Conservation (phyloP, 192 early-diverging fungal species). For the Geranomyces michiganensis region DNA sequence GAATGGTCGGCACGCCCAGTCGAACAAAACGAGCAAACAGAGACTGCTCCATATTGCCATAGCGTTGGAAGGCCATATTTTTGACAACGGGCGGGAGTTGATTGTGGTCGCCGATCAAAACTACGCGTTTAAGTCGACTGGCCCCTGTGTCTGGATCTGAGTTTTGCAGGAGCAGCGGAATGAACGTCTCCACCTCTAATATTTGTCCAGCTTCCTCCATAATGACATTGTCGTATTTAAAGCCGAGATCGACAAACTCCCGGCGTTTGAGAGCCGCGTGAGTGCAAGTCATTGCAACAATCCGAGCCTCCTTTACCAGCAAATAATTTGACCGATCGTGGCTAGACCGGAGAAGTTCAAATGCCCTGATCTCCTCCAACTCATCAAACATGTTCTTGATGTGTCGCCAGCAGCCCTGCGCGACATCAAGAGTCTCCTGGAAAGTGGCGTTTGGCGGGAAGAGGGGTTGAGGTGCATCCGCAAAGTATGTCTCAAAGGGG, state of each 20-base stretch:
- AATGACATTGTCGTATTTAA: constrained; percentile 93
- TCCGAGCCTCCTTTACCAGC: constrained; percentile 92
- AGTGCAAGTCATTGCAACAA: constrained; percentile 97
- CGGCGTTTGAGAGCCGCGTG: constrained; percentile 89
- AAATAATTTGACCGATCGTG: constrained; percentile 88
- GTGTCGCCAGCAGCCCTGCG: constrained; percentile 80
- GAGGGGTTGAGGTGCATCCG: constrained; percentile 69
- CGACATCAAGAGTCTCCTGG: constrained; percentile 63
- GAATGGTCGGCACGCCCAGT: constrained; percentile 88
- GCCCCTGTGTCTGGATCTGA: constrained; percentile 54
- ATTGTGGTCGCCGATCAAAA: constrained; percentile 97
- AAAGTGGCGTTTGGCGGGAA: constrained; percentile 56
- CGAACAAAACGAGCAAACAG: constrained; percentile 90
- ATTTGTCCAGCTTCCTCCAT: constrained; percentile 98
- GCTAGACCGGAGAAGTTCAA: constrained; percentile 84
- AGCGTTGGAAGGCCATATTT: constrained; percentile 79
- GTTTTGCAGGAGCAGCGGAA: constrained; percentile 84
- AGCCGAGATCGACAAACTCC: constrained; percentile 84
- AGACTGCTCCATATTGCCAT: constrained; percentile 93
- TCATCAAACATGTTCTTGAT: constrained; percentile 81
- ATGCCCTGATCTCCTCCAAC: constrained; percentile 88
- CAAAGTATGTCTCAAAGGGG: constrained; percentile 84
- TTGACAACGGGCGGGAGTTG: constrained; percentile 97
- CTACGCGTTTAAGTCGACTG: constrained; percentile 79
- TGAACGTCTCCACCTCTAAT: constrained; percentile 92